Conservation (phyloP, 148 eudicot species). For the Drosera capensis region DNA sequence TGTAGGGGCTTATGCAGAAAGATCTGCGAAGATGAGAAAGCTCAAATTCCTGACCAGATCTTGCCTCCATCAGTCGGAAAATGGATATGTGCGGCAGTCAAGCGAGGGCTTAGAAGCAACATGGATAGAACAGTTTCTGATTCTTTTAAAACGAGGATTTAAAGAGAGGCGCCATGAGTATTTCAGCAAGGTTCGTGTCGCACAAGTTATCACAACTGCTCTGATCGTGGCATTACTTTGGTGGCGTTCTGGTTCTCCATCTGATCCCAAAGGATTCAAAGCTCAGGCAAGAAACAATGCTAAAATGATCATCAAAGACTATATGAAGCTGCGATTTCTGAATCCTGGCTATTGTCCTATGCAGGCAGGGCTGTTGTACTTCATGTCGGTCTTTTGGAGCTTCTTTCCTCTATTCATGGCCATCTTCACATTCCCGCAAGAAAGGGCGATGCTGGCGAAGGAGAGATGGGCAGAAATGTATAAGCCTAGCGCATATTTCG, state of each 20-base stretch:
- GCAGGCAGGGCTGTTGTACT: constrained; percentile 18
- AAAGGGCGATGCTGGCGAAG: constrained; percentile 12
- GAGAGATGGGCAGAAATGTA: constrained; percentile 16
- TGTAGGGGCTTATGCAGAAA: constrained; percentile 10
- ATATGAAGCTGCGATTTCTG: too few species aligned
- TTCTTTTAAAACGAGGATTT: constrained; percentile 18
- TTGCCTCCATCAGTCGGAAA: neutral
- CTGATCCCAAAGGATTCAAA: constrained; percentile 1
- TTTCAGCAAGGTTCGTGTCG: constrained; percentile 13
- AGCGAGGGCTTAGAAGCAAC: constrained; percentile 9
- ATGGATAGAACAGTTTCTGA: constrained; percentile 18
- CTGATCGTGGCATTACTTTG: constrained; percentile 19
- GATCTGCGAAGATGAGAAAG: constrained; percentile 3
- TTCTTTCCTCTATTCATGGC: constrained; percentile 14
- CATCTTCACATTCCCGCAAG: constrained; percentile 18
- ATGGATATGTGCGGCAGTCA: neutral
- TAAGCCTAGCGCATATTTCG: constrained; percentile 17
- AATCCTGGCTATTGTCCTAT: neutral
- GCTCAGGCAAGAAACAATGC: constrained; percentile 18
- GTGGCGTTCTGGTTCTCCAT: constrained; percentile 14
- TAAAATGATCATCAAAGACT: too few species aligned
- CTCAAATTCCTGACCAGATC: constrained; percentile 3
- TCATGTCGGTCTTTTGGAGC: constrained; percentile 16
- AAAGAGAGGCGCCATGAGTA: constrained; percentile 22
- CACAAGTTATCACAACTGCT: constrained; percentile 19